phyloP scores from a whole-genome alignment of 2,329 filamentous ascomycete species.

The Dactylellina sp. region DNA sequence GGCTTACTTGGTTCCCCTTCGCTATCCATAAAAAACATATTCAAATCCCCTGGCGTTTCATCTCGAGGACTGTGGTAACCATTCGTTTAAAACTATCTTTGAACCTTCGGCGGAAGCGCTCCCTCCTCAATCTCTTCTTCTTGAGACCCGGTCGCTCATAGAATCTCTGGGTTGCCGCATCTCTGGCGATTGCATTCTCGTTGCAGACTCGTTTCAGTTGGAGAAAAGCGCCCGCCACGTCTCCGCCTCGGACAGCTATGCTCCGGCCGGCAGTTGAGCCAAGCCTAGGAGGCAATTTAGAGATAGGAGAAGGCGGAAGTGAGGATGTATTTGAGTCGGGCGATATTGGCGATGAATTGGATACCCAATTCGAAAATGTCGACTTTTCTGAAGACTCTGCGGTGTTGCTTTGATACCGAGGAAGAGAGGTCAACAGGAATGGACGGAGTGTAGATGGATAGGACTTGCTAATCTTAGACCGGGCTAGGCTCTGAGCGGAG shows the following conservation, averaged over 20 bases:
- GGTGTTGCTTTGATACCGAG: conserved; percentile 10
- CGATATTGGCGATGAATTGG: conserved; percentile 6
- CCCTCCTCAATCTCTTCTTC: conserved; percentile 77
- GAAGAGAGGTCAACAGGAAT: conserved; percentile 26
- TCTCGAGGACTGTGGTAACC: conserved; percentile 73
- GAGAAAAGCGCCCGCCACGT: conserved; percentile 67
- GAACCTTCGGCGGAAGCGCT: conserved; percentile 78
- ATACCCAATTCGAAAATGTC: conserved; percentile 6
- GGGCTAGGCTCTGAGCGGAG: background rate
- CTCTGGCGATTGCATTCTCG: conserved; percentile 71
- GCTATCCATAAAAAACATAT: background rate
- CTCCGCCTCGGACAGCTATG: conserved; percentile 63
- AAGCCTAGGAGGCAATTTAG: conserved; percentile 57
- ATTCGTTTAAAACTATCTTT: conserved; percentile 75
- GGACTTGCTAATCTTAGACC: background rate
- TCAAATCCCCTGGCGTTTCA: conserved; percentile 84
- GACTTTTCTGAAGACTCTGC: conserved; percentile 9
- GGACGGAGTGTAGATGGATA: background rate
- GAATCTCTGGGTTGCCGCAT: conserved; percentile 73
- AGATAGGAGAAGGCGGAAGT: conserved; percentile 45
- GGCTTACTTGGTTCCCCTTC: background rate
- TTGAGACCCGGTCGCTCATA: conserved; percentile 82
- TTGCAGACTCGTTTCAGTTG: conserved; percentile 65
- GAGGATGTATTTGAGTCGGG: conserved; percentile 1
- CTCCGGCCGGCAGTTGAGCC: conserved; percentile 61